Evolutionary conservation across 1,284 basidiomycete species (phyloP).

Genomic region (Tetrapyrgos nigripes): DNA sequence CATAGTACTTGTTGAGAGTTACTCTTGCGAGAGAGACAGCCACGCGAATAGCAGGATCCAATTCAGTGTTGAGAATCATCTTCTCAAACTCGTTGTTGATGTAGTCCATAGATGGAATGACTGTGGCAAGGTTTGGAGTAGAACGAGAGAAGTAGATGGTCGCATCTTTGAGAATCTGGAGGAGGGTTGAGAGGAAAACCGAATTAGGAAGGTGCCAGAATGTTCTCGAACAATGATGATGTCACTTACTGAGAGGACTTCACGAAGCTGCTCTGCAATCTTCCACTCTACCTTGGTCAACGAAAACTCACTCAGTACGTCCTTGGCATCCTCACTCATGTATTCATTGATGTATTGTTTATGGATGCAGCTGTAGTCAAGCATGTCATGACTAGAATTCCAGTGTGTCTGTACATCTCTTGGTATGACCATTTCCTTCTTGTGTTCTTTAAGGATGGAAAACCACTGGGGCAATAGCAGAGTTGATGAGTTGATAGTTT

Average conservation of each 20-base stretch:
- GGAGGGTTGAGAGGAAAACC: too few relatives aligned
- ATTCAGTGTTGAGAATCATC: too few relatives aligned
- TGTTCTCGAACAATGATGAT: background rate
- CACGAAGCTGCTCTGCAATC: too few relatives aligned
- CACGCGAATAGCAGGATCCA: too few relatives aligned
- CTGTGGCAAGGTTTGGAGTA: constrained; percentile 22
- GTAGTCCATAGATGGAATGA: too few relatives aligned
- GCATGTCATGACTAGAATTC: constrained; percentile 25
- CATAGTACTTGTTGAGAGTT: constrained; percentile 35
- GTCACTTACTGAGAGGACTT: constrained; percentile 21
- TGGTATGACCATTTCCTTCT: constrained; percentile 13
- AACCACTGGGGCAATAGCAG: constrained; percentile 37
- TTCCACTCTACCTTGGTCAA: constrained; percentile 22
- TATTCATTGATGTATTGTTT: constrained; percentile 13
- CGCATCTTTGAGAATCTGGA: constrained; percentile 25
- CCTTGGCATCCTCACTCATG: constrained; percentile 7
- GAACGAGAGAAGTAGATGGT: constrained; percentile 29
- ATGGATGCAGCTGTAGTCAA: constrained; percentile 20
- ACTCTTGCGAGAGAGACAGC: too few relatives aligned
- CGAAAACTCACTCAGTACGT: constrained; percentile 14
- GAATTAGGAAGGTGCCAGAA: background rate
- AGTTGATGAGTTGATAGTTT: too few relatives aligned
- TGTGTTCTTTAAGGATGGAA: constrained; percentile 17
- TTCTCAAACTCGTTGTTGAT: too few relatives aligned
- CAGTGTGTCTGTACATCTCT: constrained; percentile 23